Evolutionary conservation across 331 rosid genomes (phyloP).

Genomic region (Arachis monticola): DNA sequence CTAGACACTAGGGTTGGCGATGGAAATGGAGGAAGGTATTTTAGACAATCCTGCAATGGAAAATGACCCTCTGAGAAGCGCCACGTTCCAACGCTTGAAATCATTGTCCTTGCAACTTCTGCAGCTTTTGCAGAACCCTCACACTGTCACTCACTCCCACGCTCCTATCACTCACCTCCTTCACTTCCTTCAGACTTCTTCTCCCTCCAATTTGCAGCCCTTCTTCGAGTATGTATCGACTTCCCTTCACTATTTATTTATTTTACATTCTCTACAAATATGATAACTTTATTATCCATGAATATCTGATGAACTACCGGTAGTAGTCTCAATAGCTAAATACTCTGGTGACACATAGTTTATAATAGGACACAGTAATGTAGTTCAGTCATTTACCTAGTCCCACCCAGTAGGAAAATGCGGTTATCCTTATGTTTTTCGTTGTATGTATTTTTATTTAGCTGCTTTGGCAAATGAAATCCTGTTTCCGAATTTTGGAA

Average conservation of each 20-base stretch:
- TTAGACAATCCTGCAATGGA: too few relatives aligned
- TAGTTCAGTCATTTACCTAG: too few relatives aligned
- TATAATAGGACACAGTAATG: too few relatives aligned
- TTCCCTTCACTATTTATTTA: background rate
- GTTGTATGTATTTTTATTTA: background rate
- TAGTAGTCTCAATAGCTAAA: too few relatives aligned
- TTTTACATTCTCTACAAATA: background rate
- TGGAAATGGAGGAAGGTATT: too few relatives aligned
- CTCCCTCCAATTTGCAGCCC: conserved; percentile 63
- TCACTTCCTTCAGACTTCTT: conserved; percentile 58
- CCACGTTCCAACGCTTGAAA: conserved; percentile 62
- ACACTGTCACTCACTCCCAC: conserved; percentile 38
- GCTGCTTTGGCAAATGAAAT: background rate
- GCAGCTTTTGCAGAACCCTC: conserved; percentile 67
- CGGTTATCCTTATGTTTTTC: background rate
- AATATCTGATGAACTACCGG: background rate
- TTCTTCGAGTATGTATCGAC: conserved; percentile 66
- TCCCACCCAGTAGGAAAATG: too few relatives aligned
- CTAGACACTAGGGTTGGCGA: too few relatives aligned
- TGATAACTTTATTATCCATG: background rate
- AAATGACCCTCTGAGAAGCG: conserved; percentile 14
- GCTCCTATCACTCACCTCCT: conserved; percentile 56
- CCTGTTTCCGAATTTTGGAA: background rate
- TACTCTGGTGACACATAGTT: background rate
- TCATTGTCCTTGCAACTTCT: conserved; percentile 70